Evolutionary conservation across 139 green algal species (phyloP).

Genomic region (Penium margaritaceum): DNA sequence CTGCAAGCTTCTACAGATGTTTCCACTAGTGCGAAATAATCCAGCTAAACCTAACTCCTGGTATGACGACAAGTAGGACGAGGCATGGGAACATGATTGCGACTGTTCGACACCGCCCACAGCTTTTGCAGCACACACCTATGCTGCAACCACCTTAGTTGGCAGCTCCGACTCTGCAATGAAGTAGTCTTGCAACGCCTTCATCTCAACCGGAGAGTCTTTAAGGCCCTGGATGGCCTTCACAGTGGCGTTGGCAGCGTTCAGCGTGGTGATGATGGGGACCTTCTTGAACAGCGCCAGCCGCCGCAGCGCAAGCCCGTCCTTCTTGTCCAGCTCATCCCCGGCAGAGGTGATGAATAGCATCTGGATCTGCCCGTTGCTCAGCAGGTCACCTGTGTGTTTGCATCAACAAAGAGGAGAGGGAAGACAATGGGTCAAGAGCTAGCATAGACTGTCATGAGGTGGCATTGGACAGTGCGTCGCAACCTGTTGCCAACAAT

Average conservation of each 20-base stretch:
- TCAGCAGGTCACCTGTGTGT: conserved; percentile 39
- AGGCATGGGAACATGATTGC: too few species aligned
- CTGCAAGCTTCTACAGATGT: too few species aligned
- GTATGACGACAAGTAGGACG: too few species aligned
- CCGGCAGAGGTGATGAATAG: conserved; percentile 85
- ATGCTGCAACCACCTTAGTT: too few species aligned
- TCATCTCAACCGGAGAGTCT: conserved; percentile 66
- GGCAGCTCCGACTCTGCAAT: too few species aligned
- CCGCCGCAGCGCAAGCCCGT: conserved; percentile 86
- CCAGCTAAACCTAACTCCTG: too few species aligned
- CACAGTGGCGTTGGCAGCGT: conserved; percentile 72
- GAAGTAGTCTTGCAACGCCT: conserved; percentile 74
- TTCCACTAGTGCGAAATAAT: too few species aligned
- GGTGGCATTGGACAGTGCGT: neutral
- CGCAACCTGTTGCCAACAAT: neutral
- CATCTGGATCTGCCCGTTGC: conserved; percentile 58
- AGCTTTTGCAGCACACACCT: too few species aligned
- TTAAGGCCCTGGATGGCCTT: conserved; percentile 74
- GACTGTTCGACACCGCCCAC: too few species aligned
- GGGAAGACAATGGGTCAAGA: neutral
- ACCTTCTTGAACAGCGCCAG: conserved; percentile 78
- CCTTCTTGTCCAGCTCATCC: conserved; percentile 77
- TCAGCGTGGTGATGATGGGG: conserved; percentile 89
- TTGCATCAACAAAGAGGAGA: neutral
- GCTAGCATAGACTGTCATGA: neutral